Conservation (phyloP, 139 green algal species). For the Medakamo hakoo region DNA sequence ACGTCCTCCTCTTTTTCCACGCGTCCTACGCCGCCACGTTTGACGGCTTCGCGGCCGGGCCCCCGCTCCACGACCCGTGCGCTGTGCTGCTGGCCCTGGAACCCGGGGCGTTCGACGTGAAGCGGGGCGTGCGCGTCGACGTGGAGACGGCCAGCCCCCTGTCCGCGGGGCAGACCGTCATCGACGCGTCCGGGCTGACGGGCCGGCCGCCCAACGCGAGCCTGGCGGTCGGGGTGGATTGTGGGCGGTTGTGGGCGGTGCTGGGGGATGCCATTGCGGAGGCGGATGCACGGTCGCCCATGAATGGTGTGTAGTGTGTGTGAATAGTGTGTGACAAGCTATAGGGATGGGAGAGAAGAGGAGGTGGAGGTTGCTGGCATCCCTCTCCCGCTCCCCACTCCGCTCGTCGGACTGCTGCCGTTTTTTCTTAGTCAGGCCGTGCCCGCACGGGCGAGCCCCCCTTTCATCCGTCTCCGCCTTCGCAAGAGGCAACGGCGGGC, state of each 20-base stretch:
- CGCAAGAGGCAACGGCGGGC: too few relatives aligned
- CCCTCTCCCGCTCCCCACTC: too few relatives aligned
- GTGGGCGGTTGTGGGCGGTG: background rate
- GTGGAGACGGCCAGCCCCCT: slow-evolving; percentile 50
- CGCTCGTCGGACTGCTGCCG: too few relatives aligned
- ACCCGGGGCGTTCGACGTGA: slow-evolving; percentile 58
- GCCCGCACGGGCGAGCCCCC: too few relatives aligned
- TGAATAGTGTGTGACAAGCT: too few relatives aligned
- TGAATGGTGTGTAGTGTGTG: too few relatives aligned
- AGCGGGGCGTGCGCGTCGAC: slow-evolving; percentile 35
- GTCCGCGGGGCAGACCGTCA: slow-evolving; percentile 64
- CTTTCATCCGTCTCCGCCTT: too few relatives aligned
- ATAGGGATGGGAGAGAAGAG: too few relatives aligned
- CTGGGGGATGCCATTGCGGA: background rate
- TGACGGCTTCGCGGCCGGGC: slow-evolving; percentile 5
- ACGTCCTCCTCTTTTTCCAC: slow-evolving; percentile 60
- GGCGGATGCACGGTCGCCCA: too few relatives aligned
- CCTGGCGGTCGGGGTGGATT: slow-evolving; percentile 14
- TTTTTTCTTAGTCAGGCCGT: too few relatives aligned
- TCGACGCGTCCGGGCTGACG: slow-evolving; percentile 54
- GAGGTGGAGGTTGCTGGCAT: too few relatives aligned
- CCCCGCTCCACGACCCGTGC: slow-evolving; percentile 85
- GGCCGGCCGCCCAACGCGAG: slow-evolving; percentile 33
- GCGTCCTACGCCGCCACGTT: slow-evolving; percentile 7
- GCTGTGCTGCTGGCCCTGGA: slow-evolving; percentile 64